Evolutionary conservation across 345 rosid genomes (phyloP).

Genomic region (Gossypium rotundifolium): DNA sequence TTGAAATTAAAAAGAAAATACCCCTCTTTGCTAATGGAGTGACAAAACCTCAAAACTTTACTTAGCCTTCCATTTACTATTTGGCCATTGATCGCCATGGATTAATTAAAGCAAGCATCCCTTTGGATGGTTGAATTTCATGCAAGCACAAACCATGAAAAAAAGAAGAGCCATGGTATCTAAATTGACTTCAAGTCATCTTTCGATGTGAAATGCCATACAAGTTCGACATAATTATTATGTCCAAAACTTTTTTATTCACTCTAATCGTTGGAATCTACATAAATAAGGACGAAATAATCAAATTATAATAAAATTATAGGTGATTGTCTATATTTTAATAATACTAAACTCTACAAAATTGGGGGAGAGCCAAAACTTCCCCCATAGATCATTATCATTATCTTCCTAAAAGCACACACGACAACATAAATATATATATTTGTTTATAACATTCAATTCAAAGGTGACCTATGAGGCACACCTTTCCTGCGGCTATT

Average conservation of each 20-base stretch:
- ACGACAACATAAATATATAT: neutral
- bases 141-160: neutral
- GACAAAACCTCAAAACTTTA: neutral
- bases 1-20: neutral
- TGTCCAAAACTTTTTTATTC: neutral
- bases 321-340: neutral
- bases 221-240: neutral
- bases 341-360: neutral
- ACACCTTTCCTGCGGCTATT: slow-evolving; percentile 48
- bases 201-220: neutral
- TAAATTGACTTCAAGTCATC: neutral
- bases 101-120: neutral
- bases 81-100: neutral
- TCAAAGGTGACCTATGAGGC: slow-evolving; percentile 50
- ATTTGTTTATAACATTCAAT: slow-evolving; percentile 19
- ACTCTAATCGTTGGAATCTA: neutral
- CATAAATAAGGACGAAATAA: too few species aligned
- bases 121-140: neutral
- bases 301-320: neutral
- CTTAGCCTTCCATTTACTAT: neutral
- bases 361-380: slow-evolving; percentile 6
- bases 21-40: neutral
- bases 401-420: neutral
- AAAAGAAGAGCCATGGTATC: neutral
- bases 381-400: slow-evolving; percentile 1